phyloP scores from a whole-genome alignment of 176 grass and related monocot genomes.

The Olyra latifolia region DNA sequence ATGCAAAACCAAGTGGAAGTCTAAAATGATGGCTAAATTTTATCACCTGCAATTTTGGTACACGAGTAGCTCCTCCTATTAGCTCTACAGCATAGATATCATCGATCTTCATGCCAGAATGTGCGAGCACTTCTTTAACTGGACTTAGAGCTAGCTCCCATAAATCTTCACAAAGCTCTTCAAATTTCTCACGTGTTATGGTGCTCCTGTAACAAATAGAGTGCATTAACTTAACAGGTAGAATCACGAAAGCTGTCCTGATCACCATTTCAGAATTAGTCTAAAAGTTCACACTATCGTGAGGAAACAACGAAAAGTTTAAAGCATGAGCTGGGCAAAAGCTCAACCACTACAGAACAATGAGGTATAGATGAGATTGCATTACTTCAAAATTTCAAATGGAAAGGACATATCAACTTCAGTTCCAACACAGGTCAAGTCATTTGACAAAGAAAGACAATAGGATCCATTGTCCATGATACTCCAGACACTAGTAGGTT shows the following conservation, averaged over 20 bases:
- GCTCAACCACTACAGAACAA: conserved; percentile 19
- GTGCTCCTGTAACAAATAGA: conserved; percentile 70
- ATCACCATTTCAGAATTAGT: neutral
- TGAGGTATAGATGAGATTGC: neutral
- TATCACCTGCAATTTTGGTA: conserved; percentile 91
- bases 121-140: conserved; percentile 75
- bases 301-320: conserved; percentile 7
- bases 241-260: neutral
- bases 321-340: neutral
- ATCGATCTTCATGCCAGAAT: conserved; percentile 81
- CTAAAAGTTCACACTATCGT: neutral
- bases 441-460: conserved; percentile 13
- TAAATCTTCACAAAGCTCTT: conserved; percentile 94
- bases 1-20: neutral
- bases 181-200: conserved; percentile 96
- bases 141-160: conserved; percentile 91
- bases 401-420: neutral
- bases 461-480: neutral
- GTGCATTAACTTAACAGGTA: conserved; percentile 9
- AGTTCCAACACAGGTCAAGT: conserved; percentile 14
- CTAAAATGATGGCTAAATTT: conserved; percentile 18
- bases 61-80: conserved; percentile 92
- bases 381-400: neutral
- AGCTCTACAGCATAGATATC: conserved; percentile 96
- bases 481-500: conserved; percentile 28